A percentile compares a stretch with the other conserved stretches of the same genome.
Evolutionary conservation across 495 filamentous ascomycete genomes (phyloP).

Genomic region (Venustampulla echinocandica): DNA sequence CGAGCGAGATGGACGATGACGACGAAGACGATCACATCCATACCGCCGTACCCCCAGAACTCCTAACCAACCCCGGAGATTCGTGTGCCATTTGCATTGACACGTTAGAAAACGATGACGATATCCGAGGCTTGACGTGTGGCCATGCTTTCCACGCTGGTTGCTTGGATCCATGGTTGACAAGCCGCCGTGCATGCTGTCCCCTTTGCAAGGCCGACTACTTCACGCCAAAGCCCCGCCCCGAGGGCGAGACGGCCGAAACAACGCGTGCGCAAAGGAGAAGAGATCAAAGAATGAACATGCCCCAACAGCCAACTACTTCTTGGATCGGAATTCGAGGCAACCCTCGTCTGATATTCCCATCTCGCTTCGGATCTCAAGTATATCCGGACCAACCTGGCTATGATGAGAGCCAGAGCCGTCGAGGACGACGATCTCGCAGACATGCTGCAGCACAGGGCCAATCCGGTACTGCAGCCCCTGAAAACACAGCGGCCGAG

Average conservation of each 20-base stretch:
- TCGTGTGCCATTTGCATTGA: constrained; percentile 97
- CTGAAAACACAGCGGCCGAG: neutral
- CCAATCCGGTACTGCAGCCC: neutral
- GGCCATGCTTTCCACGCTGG: constrained; percentile 93
- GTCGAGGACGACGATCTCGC: constrained; percentile 4
- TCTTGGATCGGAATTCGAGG: constrained; percentile 21
- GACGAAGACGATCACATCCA: constrained; percentile 82
- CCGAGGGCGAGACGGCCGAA: constrained; percentile 36
- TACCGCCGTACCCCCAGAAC: constrained; percentile 69
- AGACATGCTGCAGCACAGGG: neutral
- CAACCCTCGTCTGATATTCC: constrained; percentile 18
- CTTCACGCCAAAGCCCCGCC: constrained; percentile 48
- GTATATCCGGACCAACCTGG: neutral
- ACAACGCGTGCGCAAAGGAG: constrained; percentile 7
- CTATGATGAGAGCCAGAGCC: neutral
- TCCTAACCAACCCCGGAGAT: constrained; percentile 81
- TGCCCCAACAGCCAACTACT: constrained; percentile 14
- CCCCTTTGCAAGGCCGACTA: constrained; percentile 97
- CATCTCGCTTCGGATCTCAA: constrained; percentile 11
- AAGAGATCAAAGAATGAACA: constrained; percentile 8
- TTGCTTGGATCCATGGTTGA: constrained; percentile 95
- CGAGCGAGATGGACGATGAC: constrained; percentile 42
- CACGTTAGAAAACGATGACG: constrained; percentile 85
- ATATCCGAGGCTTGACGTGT: constrained; percentile 87
- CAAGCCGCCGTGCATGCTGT: constrained; percentile 84